Evolutionary conservation across 2,329 filamentous ascomycete genomes (phyloP), one percentile per base, ranked within the genome.

Genomic region (Geosmithia morbida): DNA sequence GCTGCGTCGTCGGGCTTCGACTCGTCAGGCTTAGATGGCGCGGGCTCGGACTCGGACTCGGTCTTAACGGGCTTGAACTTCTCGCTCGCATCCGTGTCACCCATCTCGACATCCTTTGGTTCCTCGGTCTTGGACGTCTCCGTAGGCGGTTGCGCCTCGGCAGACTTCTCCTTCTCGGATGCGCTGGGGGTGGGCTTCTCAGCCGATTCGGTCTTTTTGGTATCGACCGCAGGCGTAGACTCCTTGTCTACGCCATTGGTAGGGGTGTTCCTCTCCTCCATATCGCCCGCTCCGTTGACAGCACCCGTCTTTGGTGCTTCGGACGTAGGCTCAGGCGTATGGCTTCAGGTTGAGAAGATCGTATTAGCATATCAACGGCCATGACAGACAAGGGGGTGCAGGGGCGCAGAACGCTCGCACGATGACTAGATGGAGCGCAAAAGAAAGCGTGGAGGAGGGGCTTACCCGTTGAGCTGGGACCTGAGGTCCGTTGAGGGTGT

Each of bases 391-490:
- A 7, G 13, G 30, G n/a, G 11, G 44, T 13, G 22, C 44, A 45
- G 11, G 44, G 33, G 11, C 33, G 11, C 33, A 13, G 6, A 37
- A 13, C 6, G 14, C 13, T 5, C 14, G 14, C 11, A 16, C 3
- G 7, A 37, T 11, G 33, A 37, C 29, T 30, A 16, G 33, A 6
- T 13, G 14, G 3, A 42, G 22, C 14, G 30, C 37, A 44, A 37
- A 26, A 5, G 22, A 26, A 26, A 26, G 22, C 22, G 22, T 26
- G 22, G 43, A 46, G 48, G 47, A 47, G 48, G 44, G 17, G 62
- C 64, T 60, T 58, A 67, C 64, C 64, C 64, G 50, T 66, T 67
- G 16, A 61, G 50, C 52, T 61, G 59, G 46, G 61, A 50, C 46
- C 59, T 64, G 30, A 54, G 51, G 42, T 60, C 59, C 52, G 58